phyloP scores from a whole-genome alignment of 2,329 filamentous ascomycete species.

The Tolypocladium sp. region DNA sequence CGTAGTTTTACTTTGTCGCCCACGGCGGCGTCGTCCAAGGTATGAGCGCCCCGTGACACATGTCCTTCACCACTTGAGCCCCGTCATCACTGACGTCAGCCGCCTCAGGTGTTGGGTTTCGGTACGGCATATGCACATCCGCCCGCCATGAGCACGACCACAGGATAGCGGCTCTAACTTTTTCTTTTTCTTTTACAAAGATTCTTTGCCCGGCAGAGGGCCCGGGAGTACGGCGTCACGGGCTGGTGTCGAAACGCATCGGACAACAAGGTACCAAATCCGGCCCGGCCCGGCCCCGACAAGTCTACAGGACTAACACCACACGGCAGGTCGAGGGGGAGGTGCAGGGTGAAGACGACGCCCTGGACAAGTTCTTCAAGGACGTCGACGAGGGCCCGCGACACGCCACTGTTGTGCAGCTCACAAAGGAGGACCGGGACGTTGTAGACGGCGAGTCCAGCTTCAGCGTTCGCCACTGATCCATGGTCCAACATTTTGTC shows the following conservation, averaged over 20 bases:
- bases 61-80: neutral
- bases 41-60: constrained; percentile 25
- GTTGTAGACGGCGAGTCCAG: constrained; percentile 56
- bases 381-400: constrained; percentile 68
- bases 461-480: constrained; percentile 47
- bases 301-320: neutral
- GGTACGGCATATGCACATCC: constrained; percentile 21
- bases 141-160: too few species aligned
- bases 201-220: constrained; percentile 46
- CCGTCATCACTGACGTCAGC: neutral
- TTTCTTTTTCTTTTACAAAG: constrained; percentile 19
- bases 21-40: constrained; percentile 61
- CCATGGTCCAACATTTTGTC: neutral
- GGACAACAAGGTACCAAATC: constrained; percentile 38
- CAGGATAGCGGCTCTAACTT: neutral
- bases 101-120: constrained; percentile 45
- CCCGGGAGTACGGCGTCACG: constrained; percentile 39
- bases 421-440: constrained; percentile 61
- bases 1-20: constrained; percentile 52
- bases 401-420: constrained; percentile 61
- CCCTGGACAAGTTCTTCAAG: constrained; percentile 61
- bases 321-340: constrained; percentile 71
- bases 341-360: constrained; percentile 63
- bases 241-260: constrained; percentile 55
- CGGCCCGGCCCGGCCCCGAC: too few species aligned